Evolutionary conservation across 1,284 basidiomycete species (phyloP), one percentile per base, ranked within the genome.

Genomic region (Sporisorium graminicola): DNA sequence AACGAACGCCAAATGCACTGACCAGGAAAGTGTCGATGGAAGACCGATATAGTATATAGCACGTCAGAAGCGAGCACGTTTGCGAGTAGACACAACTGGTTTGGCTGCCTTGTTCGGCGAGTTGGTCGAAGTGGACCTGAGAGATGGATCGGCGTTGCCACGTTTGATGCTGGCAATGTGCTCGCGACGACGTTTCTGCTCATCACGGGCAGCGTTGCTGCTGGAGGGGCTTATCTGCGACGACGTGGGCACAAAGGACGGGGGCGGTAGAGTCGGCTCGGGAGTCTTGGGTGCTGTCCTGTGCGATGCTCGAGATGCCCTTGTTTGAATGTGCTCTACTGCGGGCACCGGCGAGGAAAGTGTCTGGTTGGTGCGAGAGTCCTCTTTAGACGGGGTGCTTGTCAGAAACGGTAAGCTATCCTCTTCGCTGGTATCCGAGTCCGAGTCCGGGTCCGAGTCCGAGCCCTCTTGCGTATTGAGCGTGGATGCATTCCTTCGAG

Each of bases 91-190:
- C 5, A 58, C 26, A 10, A 37, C 18, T 29, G 52, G 4, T 20
- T 18, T 33, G 5, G 56, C 44, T 35, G 35, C 35, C 7, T 13
- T 37, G 35, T 20, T 26, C n/a, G n/a, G n/a, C n/a, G n/a, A n/a
- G n/a, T n/a, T n/a, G n/a, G n/a, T n/a, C n/a, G n/a, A n/a, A n/a
- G n/a, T n/a, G n/a, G 33, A 8, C 12, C 20, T 27, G 50, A 14
- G 22, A 2, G 53, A 35, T 14, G 22, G 8, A 27, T 13, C 43
- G 5, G 18, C 35, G 35, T 31, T 22, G 46, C 67, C 61, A 12
- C 58, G 46, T 43, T 70, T 70, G 55, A 70, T 60, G 5, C n/a
- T 55, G 14, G 67, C 67, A 14, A 70, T 70, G 49, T 70, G 47
- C 37, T 64, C 22, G n/a, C 61, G 61, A 14, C 67, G 61, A 46